Base-by-base conservation (phyloP, 164 flowering plant genomes). In the Dillenia turbinata region DNA sequence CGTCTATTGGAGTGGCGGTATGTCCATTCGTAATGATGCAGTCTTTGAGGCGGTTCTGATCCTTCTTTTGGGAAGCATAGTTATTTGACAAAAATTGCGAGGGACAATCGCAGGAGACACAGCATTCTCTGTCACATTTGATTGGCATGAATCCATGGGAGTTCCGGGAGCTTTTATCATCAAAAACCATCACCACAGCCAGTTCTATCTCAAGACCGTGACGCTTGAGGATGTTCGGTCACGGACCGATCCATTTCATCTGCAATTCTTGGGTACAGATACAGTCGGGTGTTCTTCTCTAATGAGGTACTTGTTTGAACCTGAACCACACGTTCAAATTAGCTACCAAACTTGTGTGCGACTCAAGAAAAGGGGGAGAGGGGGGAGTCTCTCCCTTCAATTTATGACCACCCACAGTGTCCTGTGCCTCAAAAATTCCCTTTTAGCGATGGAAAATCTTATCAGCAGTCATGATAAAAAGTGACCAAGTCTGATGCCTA, bases 251-350 rank as follows among this genome's bases (percentile, higher is more conserved):
- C 52, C 86, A 84, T 63, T 90, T 88, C 57, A 75, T 81, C 15
- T 90, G 97, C 79, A 79, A 88, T 56, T 90, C 97, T 47, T 90
- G 97, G 97, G 86, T 90, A 86, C 81, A 75, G 67, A 2, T 73
- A 79, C 53, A 62, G 79, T 12, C 87, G 94, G 2, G 76, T 88
- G 19, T 87, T 87, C 81, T 85, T 87, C 58, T 47, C 84, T 9
- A 85, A 85, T 66, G 79, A 79, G 89, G 92, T 84, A 72, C 59
- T 5, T 26, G 50, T 40, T 75, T 75, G 73, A 71, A 71, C 49
- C 26, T 63, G 10, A 75, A 75, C 52, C 55, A 72, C 75, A 75
- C 72, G 63, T 16, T 46, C 43, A 7, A 16, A 19, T n/a, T 57
- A 19, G 16, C 43, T 12, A 5, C 1, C 43, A 16, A 26, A 3